Base-by-base conservation (phyloP, 306 rosid genomes). In the Trifolium repens region DNA sequence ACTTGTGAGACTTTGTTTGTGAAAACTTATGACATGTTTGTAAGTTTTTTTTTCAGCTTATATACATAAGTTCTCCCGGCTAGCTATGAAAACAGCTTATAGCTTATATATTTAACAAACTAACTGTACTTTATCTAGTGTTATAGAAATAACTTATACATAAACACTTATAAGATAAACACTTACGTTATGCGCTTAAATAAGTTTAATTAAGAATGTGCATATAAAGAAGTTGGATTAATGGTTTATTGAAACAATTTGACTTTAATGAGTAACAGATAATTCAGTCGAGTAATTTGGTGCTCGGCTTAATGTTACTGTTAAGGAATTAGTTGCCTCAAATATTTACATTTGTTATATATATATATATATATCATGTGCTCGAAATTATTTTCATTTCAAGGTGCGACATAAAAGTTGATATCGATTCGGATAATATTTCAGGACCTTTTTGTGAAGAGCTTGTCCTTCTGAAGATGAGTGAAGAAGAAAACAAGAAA, bases 381-480 rank as follows among this genome's bases (percentile, higher is more conserved):
- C 17, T 69, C 7, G 52, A 16, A 72, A 55, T 46, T 66, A 67
- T 54, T 60, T 49, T 47, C 40, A 44, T 47, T 54, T 69, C 2
- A 43, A 79, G 46, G 52, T 13, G 27, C 73, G 15, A 76, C 15
- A 9, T 17, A 24, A 63, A 71, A 32, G 76, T 87, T 89, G 77
- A 88, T 66, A 55, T 73, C 57, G 73, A 83, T 61, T n/a, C 24
- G 39, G 63, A 81, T 82, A 69, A 67, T 57, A 50, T 89, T 83
- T 79, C 92, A 91, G 96, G 90, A 78, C 67, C 74, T 76, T 68
- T 57, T 30, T 37, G 42, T 77, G 73, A 84, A 80, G 88, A 78
- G 73, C 79, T 78, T 40, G 53, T 76, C 76, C 73, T 43, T 76
- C 81, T 49, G 78, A 89, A 82, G 86, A 93, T 93, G 97, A 89